Evolutionary conservation across 2,329 filamentous ascomycete species (phyloP).

Genomic region (Neofusicoccum laricinum): DNA sequence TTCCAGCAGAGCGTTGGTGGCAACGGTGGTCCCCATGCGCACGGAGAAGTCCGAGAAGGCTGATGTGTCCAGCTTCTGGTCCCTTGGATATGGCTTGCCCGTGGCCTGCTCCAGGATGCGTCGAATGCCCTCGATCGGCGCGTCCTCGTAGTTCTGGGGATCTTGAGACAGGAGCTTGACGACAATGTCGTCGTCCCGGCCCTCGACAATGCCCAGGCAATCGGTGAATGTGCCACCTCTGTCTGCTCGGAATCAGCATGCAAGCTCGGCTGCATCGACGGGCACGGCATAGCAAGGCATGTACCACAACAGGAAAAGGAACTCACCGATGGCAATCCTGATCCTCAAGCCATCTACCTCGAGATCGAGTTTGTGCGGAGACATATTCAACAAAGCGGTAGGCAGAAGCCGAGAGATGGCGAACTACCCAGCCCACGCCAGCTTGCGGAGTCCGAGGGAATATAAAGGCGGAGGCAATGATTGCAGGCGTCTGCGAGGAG

Average conservation of each 20-base stretch:
- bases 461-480: not conserved
- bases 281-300: not conserved
- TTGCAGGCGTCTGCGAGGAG: not conserved
- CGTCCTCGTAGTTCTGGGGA: conserved; percentile 29
- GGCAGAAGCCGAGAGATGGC: not conserved
- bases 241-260: conserved; percentile 7
- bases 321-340: conserved; percentile 4
- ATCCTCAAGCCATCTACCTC: conserved; percentile 4
- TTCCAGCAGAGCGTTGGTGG: conserved; percentile 31
- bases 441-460: not conserved
- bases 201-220: conserved; percentile 23
- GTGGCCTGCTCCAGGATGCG: conserved; percentile 24
- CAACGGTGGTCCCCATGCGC: conserved; percentile 31
- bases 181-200: conserved; percentile 25
- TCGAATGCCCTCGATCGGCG: conserved; percentile 30
- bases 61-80: conserved; percentile 19
- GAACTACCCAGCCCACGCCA: not conserved
- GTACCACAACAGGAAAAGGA: not conserved
- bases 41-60: conserved; percentile 20
- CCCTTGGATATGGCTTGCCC: conserved; percentile 20
- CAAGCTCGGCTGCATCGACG: too few species aligned
- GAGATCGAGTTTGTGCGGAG: not conserved
- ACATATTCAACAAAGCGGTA: not conserved
- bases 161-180: conserved; percentile 31
- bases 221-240: conserved; percentile 24